Conservation (phyloP, 441 rosid genomes). For the California macrophylla region DNA sequence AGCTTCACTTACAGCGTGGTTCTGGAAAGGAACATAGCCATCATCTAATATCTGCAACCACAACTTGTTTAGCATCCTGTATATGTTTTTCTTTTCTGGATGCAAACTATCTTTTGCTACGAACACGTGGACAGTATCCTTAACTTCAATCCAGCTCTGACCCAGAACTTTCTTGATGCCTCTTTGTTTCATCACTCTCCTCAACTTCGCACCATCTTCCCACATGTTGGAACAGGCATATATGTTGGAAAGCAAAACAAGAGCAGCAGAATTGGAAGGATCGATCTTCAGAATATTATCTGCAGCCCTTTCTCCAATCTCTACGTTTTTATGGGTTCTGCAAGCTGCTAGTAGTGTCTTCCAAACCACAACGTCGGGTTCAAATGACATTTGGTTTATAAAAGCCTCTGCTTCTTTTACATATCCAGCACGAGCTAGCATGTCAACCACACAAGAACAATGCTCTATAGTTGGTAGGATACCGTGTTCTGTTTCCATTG, state of each 20-base stretch:
- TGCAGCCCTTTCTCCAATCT: slow-evolving; percentile 40
- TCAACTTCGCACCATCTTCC: slow-evolving; percentile 38
- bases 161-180: slow-evolving; percentile 44
- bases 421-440: slow-evolving; percentile 49
- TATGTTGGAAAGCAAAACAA: slow-evolving; percentile 35
- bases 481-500: slow-evolving; percentile 32
- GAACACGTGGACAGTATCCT: slow-evolving; percentile 32
- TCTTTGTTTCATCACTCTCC: slow-evolving; percentile 37
- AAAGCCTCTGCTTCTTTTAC: slow-evolving; percentile 43
- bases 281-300: slow-evolving; percentile 40
- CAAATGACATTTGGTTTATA: slow-evolving; percentile 29
- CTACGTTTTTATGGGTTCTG: slow-evolving; percentile 34
- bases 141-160: slow-evolving; percentile 50
- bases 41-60: slow-evolving; percentile 39
- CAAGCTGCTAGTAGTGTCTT: slow-evolving; percentile 49
- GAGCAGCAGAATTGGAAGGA: slow-evolving; percentile 44
- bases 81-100: slow-evolving; percentile 41
- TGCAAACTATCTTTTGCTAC: slow-evolving; percentile 42
- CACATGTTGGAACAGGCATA: slow-evolving; percentile 40
- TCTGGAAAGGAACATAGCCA: slow-evolving; percentile 16
- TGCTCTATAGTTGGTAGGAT: slow-evolving; percentile 40
- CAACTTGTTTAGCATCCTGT: slow-evolving; percentile 29
- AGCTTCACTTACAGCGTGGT: not conserved
- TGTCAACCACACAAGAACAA: slow-evolving; percentile 47
- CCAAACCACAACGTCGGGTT: slow-evolving; percentile 42